Base-by-base conservation (phyloP, 1,284 basidiomycete species). In the Puccinia novopanici region DNA sequence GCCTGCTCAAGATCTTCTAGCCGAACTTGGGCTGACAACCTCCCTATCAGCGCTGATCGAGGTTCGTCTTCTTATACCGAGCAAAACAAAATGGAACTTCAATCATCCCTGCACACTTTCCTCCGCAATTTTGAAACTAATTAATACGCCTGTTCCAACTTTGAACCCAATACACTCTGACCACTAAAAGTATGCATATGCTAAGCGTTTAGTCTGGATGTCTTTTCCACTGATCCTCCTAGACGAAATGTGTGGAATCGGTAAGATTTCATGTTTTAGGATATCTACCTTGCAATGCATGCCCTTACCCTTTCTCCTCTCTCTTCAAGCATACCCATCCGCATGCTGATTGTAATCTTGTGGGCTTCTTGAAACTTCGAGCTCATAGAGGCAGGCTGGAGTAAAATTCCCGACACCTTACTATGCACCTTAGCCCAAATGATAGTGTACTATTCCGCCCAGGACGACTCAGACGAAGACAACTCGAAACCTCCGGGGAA, bases 1-100 rank as follows among this genome's bases (percentile, higher is more conserved):
- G 52, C 77, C 77, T 24, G 77, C 77, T 79, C 67, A 72, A 45
- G 45, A 34, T 72, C 67, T 54, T 71, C 57, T 71, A 48, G 42
- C 57, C 59, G 52, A 79, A 37, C 52, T 55, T 59, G 77, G 77
- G 27, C 50, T 71, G 24, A 72, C 68, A 37, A 19, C 77, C 30
- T 57, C 57, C 9, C 10, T 72, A 30, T 59, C 54, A 55, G 13
- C 22, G 10, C 22, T 68, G 70, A 61, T 59, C 57, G 37, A 71
- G 68, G 73, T 75, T 63, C n/a, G 73, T 59, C 30, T 55, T n/a
- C n/a, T n/a, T n/a, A n/a, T n/a, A n/a, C 27, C 52, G 2, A 37
- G 12, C 12, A 10, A 52, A 37, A 55, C n/a, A n/a, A n/a, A n/a
- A n/a, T n/a, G n/a, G 10, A 12, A 34, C 19, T 40, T 17, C 22